A percentile compares a stretch with the other conserved stretches of the same genome.
Conservation (phyloP, 2,329 filamentous ascomycete species). For the Plenodomus biglobosus region DNA sequence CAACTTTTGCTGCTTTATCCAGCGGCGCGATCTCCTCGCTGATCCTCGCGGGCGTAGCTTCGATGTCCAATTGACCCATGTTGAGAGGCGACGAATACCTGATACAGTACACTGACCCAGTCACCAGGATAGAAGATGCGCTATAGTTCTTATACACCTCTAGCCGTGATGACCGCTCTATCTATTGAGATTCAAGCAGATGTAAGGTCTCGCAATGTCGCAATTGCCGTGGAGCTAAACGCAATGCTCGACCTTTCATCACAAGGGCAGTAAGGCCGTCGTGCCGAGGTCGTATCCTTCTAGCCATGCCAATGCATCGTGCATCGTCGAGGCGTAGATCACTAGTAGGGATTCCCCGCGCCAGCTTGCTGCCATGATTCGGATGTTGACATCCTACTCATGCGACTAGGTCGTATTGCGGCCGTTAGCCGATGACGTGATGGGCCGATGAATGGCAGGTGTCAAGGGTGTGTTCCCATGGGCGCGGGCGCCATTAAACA, state of each 20-base stretch:
- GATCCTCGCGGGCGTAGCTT: slow-evolving; percentile 17
- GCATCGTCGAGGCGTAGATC: neutral
- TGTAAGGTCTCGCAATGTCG: slow-evolving; percentile 17
- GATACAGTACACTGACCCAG: neutral
- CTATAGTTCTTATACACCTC: neutral
- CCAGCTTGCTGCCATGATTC: neutral
- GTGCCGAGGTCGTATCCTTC: slow-evolving; percentile 3
- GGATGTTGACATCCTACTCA: neutral
- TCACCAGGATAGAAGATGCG: neutral
- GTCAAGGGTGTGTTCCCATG: neutral
- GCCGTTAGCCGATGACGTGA: slow-evolving; percentile 26
- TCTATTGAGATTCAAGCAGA: neutral
- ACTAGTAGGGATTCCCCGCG: neutral
- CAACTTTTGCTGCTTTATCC: slow-evolving; percentile 26
- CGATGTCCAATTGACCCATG: slow-evolving; percentile 30
- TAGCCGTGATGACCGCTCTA: neutral
- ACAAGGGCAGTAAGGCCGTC: neutral
- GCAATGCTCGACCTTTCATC: slow-evolving; percentile 2
- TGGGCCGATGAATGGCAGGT: neutral
- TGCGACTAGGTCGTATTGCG: slow-evolving; percentile 3
- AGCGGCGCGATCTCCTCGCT: slow-evolving; percentile 30
- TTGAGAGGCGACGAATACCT: slow-evolving; percentile 1
- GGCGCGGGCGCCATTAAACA: slow-evolving; percentile 5
- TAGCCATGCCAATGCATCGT: neutral
- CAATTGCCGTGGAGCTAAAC: slow-evolving; percentile 16